These are phyloP conservation scores for Suhomyces yuchorum DNA, from an alignment of 1,139 yeast genomes.

Conservation along the genomic window DNA sequence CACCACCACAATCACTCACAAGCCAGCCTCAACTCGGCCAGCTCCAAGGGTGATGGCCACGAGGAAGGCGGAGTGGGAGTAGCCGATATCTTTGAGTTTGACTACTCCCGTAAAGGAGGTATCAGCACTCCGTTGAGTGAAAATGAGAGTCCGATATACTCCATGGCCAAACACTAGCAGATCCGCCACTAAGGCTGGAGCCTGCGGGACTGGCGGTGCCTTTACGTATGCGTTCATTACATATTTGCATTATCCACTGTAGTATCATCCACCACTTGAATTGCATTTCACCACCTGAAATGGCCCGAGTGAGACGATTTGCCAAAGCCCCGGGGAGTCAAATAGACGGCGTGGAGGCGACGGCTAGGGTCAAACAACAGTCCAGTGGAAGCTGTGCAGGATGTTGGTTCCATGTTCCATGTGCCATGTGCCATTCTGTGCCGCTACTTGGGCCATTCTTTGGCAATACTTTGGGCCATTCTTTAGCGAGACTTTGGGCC, in stretches of 20 bases:
- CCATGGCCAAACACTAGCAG: conserved; percentile 15
- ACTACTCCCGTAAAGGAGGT: conserved; percentile 27
- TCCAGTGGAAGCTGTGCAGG: too few species aligned
- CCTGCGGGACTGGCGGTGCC: conserved; percentile 1
- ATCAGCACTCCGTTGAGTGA: conserved; percentile 39
- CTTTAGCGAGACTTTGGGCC: too few species aligned
- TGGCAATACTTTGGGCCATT: neutral
- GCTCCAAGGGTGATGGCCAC: conserved; percentile 27
- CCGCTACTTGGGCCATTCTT: too few species aligned
- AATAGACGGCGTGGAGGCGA: too few species aligned
- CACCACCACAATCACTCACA: conserved; percentile 31
- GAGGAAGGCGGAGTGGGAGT: conserved; percentile 23
- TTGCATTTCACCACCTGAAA: neutral
- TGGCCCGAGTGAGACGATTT: neutral
- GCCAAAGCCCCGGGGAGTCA: too few species aligned
- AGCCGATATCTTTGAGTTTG: conserved; percentile 33
- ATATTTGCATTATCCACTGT: neutral
- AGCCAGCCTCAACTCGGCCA: conserved; percentile 30
- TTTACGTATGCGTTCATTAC: neutral
- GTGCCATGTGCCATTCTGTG: too few species aligned
- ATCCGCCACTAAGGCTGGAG: conserved; percentile 7
- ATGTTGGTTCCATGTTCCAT: too few species aligned
- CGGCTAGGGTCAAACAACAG: too few species aligned
- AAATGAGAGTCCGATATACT: conserved; percentile 31
- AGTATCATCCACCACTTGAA: too few species aligned